Conservation (phyloP, 306 rosid genomes). For the Fagus sylvatica region DNA sequence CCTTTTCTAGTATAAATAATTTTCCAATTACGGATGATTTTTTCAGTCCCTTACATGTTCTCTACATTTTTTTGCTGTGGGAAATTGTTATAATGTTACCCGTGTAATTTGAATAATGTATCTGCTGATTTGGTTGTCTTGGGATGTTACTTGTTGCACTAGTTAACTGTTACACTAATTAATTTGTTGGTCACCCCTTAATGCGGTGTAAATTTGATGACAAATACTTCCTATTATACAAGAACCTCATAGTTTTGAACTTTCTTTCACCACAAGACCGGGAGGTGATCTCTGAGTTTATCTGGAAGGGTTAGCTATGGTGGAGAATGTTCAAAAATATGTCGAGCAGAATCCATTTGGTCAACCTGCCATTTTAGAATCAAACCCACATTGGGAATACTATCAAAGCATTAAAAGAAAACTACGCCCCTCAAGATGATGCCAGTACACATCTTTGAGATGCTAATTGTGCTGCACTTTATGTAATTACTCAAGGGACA, state of each 20-base stretch:
- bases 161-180: background rate
- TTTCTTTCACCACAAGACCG: slow-evolving; percentile 46
- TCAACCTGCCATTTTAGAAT: slow-evolving; percentile 54
- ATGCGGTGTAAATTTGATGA: background rate
- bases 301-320: slow-evolving; percentile 56
- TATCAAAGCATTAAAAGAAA: slow-evolving; percentile 33
- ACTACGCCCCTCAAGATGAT: background rate
- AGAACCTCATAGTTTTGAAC: background rate
- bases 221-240: background rate
- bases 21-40: background rate
- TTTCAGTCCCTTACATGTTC: background rate
- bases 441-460: background rate
- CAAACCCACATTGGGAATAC: slow-evolving; percentile 50
- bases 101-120: background rate
- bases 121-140: background rate
- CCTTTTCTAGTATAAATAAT: background rate
- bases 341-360: slow-evolving; percentile 70
- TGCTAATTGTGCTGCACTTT: slow-evolving; percentile 2
- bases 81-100: background rate
- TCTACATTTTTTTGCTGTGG: background rate
- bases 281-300: slow-evolving; percentile 66
- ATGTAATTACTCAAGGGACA: background rate
- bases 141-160: background rate
- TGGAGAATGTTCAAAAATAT: slow-evolving; percentile 59
- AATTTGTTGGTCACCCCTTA: background rate